Evolutionary conservation across 2,329 filamentous ascomycete species (phyloP).

Genomic region (Fusarium nygamai): DNA sequence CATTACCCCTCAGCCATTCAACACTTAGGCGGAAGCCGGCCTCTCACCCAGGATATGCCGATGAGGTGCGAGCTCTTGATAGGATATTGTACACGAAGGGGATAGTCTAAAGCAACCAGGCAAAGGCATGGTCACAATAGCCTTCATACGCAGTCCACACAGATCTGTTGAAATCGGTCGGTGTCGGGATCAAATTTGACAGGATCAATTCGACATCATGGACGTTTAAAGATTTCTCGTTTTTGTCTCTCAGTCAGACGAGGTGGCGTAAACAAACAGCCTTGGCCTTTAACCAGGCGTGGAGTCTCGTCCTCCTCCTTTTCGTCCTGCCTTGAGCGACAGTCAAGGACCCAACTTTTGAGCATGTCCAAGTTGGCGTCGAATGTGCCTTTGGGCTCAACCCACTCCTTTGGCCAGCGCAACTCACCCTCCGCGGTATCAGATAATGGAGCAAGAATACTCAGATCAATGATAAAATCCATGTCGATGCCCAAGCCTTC

Average conservation of each 20-base stretch:
- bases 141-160: not conserved
- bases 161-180: not conserved
- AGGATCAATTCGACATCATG: not conserved
- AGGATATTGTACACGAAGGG: not conserved
- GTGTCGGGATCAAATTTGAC: not conserved
- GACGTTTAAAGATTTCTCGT: not conserved
- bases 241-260: not conserved
- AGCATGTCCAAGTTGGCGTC: not conserved
- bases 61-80: not conserved
- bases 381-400: not conserved
- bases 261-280: not conserved
- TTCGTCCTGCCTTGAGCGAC: not conserved
- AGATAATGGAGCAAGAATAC: not conserved
- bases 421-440: not conserved
- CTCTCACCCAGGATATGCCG: not conserved
- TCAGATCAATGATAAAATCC: not conserved
- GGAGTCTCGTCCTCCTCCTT: not conserved
- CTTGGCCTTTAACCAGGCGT: not conserved
- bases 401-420: not conserved
- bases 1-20: not conserved
- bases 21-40: not conserved
- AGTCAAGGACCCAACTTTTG: not conserved
- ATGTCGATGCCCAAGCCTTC: not conserved
- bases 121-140: not conserved
- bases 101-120: accelerated